These are phyloP conservation scores for Barbatosphaeria neglecta DNA, from an alignment of 495 filamentous ascomycete species.

Conservation along the genomic window DNA sequence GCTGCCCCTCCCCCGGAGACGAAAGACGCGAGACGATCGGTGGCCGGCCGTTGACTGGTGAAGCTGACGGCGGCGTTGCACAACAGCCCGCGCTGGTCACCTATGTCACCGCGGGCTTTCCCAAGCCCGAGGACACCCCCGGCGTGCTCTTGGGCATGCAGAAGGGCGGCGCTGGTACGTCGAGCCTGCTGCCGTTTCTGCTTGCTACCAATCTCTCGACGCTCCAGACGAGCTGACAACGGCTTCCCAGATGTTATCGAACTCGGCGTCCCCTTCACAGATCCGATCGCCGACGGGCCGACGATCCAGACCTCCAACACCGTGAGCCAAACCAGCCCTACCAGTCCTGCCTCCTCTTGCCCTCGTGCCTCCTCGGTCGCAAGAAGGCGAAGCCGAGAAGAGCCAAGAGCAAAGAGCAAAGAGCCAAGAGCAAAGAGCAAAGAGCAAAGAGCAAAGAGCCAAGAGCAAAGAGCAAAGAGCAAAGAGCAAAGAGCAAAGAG, in stretches of 20 bases:
- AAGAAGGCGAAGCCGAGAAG: too few species aligned
- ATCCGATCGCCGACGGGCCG: slow-evolving; percentile 91
- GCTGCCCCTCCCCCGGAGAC: slow-evolving; percentile 21
- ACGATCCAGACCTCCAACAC: slow-evolving; percentile 90
- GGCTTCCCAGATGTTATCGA: slow-evolving; percentile 62
- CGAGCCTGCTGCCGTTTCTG: not conserved
- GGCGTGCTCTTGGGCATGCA: slow-evolving; percentile 82
- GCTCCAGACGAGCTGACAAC: slow-evolving; percentile 1
- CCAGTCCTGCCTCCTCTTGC: too few species aligned
- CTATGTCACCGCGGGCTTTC: slow-evolving; percentile 93
- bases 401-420: too few species aligned
- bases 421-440: too few species aligned
- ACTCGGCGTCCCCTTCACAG: slow-evolving; percentile 88
- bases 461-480: too few species aligned
- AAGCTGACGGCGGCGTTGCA: slow-evolving; percentile 4
- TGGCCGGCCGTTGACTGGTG: not conserved
- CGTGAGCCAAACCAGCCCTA: too few species aligned
- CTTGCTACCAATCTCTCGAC: too few species aligned
- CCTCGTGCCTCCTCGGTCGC: too few species aligned
- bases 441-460: too few species aligned
- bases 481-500: not conserved
- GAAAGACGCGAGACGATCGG: not conserved
- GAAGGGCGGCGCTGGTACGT: slow-evolving; percentile 78
- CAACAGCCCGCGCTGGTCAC: slow-evolving; percentile 70
- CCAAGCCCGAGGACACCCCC: slow-evolving; percentile 67